A percentile compares a stretch with the other conserved stretches of the same genome.
These are phyloP conservation scores for Pseudozyma pruni DNA, from an alignment of 1,284 basidiomycete species.

Conservation along the genomic window DNA sequence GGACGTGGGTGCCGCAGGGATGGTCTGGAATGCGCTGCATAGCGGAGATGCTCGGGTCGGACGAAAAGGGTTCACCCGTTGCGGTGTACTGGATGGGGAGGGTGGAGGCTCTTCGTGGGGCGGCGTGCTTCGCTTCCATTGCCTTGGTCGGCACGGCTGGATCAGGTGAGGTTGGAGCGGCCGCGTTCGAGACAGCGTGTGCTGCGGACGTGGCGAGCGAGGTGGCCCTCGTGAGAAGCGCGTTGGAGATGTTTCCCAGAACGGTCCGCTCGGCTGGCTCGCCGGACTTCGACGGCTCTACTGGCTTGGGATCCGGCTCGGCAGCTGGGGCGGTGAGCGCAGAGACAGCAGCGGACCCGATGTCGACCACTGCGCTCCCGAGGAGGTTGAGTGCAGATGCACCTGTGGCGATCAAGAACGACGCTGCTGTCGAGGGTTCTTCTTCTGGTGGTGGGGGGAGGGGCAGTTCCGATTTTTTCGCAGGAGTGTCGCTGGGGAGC, in stretches of 20 bases:
- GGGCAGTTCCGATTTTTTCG: constrained; percentile 5
- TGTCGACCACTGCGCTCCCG: constrained; percentile 14
- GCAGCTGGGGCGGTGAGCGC: constrained; percentile 2
- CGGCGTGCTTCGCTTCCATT: no score
- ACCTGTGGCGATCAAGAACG: constrained; percentile 8
- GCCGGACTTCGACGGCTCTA: background rate
- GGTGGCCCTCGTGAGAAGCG: constrained; percentile 6
- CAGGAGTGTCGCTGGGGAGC: background rate
- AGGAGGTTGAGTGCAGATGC: constrained; percentile 24
- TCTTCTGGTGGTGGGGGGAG: constrained; percentile 11
- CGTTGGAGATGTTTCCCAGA: constrained; percentile 8
- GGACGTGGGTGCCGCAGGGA: constrained; percentile 11
- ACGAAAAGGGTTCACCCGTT: constrained; percentile 28
- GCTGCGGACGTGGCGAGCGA: constrained; percentile 1
- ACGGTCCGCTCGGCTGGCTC: background rate
- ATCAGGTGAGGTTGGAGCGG: background rate
- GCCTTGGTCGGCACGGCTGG: no score
- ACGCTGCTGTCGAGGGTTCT: constrained; percentile 4
- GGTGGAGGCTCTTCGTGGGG: constrained; percentile 6
- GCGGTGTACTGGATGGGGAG: constrained; percentile 28
- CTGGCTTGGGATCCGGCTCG: background rate
- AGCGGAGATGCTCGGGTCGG: constrained; percentile 35
- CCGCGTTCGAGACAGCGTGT: constrained; percentile 4
- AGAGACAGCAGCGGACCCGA: constrained; percentile 18
- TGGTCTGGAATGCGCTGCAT: constrained; percentile 48